Percentiles rank a stretch among this genome's conserved stretches.
Conservation (phyloP, 106 monocot species). For the Apostasia ramifera region DNA sequence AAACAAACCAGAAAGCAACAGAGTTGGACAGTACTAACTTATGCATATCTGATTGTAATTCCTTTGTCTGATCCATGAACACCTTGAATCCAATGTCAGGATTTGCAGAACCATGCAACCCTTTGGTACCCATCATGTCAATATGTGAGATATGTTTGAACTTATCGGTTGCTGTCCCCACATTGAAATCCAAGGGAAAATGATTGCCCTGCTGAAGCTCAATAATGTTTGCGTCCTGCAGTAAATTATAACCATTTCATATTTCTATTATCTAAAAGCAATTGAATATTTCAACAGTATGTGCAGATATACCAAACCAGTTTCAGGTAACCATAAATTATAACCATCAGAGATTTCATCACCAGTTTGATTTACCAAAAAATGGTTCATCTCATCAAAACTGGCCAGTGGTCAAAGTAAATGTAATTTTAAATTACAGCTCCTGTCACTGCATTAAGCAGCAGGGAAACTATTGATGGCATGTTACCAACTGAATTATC, state of each 20-base stretch:
- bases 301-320: constrained; percentile 14
- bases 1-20: no score
- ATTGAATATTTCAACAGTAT: not conserved
- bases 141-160: constrained; percentile 21
- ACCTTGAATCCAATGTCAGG: constrained; percentile 22
- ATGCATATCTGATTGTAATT: constrained; percentile 11
- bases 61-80: constrained; percentile 20
- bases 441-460: no score
- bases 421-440: not conserved
- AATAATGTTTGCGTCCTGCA: constrained; percentile 27
- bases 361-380: constrained; percentile 23
- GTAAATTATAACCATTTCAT: constrained; percentile 4
- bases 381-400: constrained; percentile 24
- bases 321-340: no score
- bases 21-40: constrained; percentile 1
- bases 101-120: constrained; percentile 19
- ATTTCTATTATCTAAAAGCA: not conserved
- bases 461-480: no score
- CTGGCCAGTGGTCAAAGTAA: constrained; percentile 21
- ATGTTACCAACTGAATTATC: no score
- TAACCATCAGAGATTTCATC: constrained; percentile 5
- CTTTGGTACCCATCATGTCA: constrained; percentile 26
- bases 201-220: constrained; percentile 33
- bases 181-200: constrained; percentile 26
- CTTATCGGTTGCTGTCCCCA: constrained; percentile 20